Percentiles rank a stretch among this genome's conserved stretches.
Conservation (phyloP, 2,329 filamentous ascomycete species). For the Decorospora gaudefroyi region DNA sequence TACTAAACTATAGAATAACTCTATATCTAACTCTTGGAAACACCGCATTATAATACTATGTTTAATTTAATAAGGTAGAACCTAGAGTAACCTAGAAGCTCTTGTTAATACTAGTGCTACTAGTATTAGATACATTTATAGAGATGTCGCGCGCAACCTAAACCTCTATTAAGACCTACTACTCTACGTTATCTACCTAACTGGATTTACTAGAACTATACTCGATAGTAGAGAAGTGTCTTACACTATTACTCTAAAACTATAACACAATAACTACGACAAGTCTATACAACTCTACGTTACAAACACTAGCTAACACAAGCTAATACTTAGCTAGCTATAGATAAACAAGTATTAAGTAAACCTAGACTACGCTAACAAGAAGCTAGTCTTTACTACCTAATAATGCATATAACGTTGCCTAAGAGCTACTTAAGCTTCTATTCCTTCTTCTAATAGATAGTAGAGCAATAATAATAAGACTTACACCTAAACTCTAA, state of each 20-base stretch:
- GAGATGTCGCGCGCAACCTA: neutral
- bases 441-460: neutral
- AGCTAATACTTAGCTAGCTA: neutral
- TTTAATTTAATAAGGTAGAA: neutral
- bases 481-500: neutral
- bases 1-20: too few relatives aligned
- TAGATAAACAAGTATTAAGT: neutral
- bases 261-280: neutral
- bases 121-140: constrained; percentile 1
- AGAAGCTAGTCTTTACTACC: neutral
- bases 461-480: neutral
- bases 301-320: neutral
- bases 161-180: neutral
- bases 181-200: neutral
- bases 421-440: neutral
- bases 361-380: neutral
- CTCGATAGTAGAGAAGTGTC: neutral
- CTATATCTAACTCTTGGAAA: neutral
- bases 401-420: neutral
- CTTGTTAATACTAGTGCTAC: neutral
- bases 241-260: neutral
- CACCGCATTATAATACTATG: neutral
- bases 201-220: neutral
- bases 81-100: neutral
- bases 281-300: neutral